Percentiles rank a stretch among this genome's conserved stretches.
phyloP scores from a whole-genome alignment of 2,329 filamentous ascomycete genomes.

The Aspergillus sp. region DNA sequence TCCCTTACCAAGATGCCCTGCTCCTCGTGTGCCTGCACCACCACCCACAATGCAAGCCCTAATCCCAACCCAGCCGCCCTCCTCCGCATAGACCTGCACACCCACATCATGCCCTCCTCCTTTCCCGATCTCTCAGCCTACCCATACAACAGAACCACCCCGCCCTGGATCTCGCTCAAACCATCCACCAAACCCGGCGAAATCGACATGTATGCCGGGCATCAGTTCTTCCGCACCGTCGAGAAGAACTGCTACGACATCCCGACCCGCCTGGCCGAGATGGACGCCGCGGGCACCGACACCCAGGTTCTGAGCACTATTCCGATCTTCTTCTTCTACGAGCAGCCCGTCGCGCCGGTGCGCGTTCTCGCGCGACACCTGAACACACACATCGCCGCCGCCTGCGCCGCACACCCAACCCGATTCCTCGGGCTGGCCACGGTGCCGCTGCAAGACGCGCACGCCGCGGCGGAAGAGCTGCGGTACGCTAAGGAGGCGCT shows the following conservation, averaged over 20 bases:
- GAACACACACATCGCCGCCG: conserved; percentile 10
- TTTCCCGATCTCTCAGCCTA: conserved; percentile 9
- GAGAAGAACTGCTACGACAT: conserved; percentile 11
- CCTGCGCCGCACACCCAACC: conserved; percentile 6
- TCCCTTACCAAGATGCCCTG: background rate
- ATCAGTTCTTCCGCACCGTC: conserved; percentile 10
- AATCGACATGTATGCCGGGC: conserved; percentile 10
- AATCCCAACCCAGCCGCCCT: conserved; percentile 3
- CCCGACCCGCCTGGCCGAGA: conserved; percentile 7
- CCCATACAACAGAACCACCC: conserved; percentile 1
- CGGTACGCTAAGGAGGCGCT: conserved; percentile 6
- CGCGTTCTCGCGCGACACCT: conserved; percentile 5
- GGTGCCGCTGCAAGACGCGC: conserved; percentile 9
- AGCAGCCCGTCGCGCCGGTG: conserved; percentile 8
- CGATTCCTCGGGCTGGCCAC: conserved; percentile 11
- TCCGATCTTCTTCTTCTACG: conserved; percentile 12
- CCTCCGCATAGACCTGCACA: conserved; percentile 12
- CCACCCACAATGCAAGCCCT: background rate
- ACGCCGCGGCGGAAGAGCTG: conserved; percentile 6
- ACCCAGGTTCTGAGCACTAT: conserved; percentile 10
- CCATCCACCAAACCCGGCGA: conserved; percentile 2
- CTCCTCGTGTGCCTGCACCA: background rate
- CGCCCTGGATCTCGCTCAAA: conserved; percentile 9
- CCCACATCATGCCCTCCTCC: conserved; percentile 12
- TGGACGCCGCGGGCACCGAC: conserved; percentile 9